phyloP scores from a whole-genome alignment of 2,329 filamentous ascomycete species.

The Xylariaceae sp. region DNA sequence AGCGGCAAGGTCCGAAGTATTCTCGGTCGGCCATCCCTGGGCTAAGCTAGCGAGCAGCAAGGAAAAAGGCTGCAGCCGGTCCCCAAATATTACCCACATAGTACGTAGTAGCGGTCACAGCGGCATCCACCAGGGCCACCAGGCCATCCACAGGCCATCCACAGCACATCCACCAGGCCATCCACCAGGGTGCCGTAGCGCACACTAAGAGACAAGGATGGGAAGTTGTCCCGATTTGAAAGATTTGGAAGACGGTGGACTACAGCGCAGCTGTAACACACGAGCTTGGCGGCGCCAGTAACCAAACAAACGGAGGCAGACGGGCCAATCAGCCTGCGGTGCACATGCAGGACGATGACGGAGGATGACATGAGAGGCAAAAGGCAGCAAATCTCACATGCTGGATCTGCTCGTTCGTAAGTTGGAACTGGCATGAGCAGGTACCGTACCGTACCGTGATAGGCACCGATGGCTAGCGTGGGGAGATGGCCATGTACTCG shows the following conservation, averaged over 20 bases:
- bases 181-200: too few relatives aligned
- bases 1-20: not conserved
- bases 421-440: too few relatives aligned
- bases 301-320: not conserved
- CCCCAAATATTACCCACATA: not conserved
- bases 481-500: too few relatives aligned
- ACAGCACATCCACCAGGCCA: too few relatives aligned
- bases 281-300: not conserved
- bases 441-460: too few relatives aligned
- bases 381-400: not conserved
- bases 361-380: constrained; percentile 1
- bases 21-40: not conserved
- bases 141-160: too few relatives aligned
- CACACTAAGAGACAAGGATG: not conserved
- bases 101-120: constrained; percentile 1
- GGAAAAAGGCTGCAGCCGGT: constrained; percentile 1
- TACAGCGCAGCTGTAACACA: not conserved
- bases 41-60: not conserved
- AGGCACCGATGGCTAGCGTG: too few relatives aligned
- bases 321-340: not conserved
- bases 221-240: not conserved
- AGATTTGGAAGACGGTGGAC: not conserved
- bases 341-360: constrained; percentile 1
- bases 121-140: not conserved
- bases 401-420: not conserved